Evolutionary conservation across 2,329 filamentous ascomycete genomes (phyloP).

Genomic region (Penicillium sp.): DNA sequence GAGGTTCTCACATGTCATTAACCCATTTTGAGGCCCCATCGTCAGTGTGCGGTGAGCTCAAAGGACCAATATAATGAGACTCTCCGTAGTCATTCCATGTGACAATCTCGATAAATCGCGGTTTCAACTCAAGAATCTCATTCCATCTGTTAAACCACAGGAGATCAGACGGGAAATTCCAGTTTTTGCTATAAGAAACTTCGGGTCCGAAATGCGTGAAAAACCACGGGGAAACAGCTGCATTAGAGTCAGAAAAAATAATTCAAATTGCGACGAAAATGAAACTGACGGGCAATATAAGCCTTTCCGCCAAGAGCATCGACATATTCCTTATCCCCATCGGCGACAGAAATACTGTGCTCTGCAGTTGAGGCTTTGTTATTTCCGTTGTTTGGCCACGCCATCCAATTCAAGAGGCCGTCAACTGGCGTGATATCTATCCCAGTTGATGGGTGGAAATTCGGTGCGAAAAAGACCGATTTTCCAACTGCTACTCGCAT

Average conservation of each 20-base stretch:
- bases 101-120: conserved; percentile 43
- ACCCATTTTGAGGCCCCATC: conserved; percentile 42
- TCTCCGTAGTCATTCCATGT: conserved; percentile 50
- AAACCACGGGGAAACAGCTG: conserved; percentile 45
- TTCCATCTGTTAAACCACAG: conserved; percentile 40
- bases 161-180: conserved; percentile 41
- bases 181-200: conserved; percentile 45
- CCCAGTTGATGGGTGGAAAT: conserved; percentile 40
- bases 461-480: conserved; percentile 44
- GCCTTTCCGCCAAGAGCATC: conserved; percentile 33
- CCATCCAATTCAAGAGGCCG: conserved; percentile 39
- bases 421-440: conserved; percentile 33
- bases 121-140: conserved; percentile 38
- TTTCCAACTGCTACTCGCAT: conserved; percentile 37
- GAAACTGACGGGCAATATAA: conserved; percentile 42
- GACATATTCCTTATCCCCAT: conserved; percentile 33
- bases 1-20: conserved; percentile 39
- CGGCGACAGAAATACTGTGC: conserved; percentile 37
- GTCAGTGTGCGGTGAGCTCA: conserved; percentile 34
- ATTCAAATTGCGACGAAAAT: not conserved
- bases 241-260: not conserved
- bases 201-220: conserved; percentile 43
- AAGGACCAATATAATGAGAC: conserved; percentile 46
- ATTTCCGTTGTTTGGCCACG: conserved; percentile 37
- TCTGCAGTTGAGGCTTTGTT: conserved; percentile 44